Conservation (phyloP, 352 stramenopile genomes). For the Globisporangium rhizosaccharum region DNA sequence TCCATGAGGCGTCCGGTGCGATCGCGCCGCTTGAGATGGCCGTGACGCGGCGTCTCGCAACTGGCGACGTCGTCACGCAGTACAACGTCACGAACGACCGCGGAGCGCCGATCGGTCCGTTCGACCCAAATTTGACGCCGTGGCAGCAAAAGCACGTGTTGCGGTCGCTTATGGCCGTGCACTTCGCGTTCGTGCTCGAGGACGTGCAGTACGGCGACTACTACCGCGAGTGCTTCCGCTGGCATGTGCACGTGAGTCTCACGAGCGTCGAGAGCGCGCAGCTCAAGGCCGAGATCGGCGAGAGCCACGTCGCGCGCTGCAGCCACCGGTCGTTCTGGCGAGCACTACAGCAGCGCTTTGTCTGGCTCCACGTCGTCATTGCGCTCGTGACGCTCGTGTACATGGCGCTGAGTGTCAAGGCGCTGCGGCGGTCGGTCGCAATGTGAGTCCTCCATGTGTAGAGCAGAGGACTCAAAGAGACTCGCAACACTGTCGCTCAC, state of each 20-base stretch:
- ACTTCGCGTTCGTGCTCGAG: conserved; percentile 52
- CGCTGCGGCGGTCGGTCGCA: conserved; percentile 42
- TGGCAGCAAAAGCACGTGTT: conserved; percentile 41
- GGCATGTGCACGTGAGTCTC: conserved; percentile 56
- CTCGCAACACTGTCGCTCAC: neutral
- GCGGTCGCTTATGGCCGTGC: conserved; percentile 36
- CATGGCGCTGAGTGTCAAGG: conserved; percentile 50
- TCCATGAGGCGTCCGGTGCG: conserved; percentile 16
- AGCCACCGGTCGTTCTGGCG: conserved; percentile 40
- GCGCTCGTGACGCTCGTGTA: conserved; percentile 45
- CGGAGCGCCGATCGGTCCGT: conserved; percentile 42
- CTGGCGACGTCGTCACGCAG: conserved; percentile 23
- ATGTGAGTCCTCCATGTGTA: neutral
- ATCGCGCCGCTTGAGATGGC: conserved; percentile 33
- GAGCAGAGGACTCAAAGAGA: too few species aligned
- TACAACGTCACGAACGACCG: conserved; percentile 43
- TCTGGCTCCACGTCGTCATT: conserved; percentile 75
- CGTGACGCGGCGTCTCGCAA: conserved; percentile 29
- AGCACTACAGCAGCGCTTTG: conserved; percentile 49
- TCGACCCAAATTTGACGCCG: conserved; percentile 29
- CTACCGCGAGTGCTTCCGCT: conserved; percentile 85
- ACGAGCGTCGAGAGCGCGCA: conserved; percentile 39
- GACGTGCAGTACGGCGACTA: conserved; percentile 71
- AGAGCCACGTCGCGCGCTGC: conserved; percentile 57
- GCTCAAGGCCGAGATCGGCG: conserved; percentile 47